Percentiles rank a stretch among this genome's conserved stretches.
These are phyloP conservation scores for Mortierella sp. DNA, from an alignment of 371 early-diverging fungal genomes.

Conservation along the genomic window DNA sequence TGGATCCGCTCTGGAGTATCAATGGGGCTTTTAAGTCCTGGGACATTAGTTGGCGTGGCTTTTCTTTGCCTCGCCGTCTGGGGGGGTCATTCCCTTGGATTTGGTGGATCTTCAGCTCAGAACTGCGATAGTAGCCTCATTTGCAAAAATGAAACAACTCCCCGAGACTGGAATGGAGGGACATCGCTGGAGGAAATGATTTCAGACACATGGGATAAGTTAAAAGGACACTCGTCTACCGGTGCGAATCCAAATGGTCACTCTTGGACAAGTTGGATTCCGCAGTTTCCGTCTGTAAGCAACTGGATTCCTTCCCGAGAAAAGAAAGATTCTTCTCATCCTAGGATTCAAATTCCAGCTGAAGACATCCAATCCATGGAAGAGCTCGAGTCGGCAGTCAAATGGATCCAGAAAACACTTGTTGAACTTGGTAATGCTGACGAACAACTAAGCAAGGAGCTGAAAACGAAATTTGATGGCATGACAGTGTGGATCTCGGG, in stretches of 20 bases:
- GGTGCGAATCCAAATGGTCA: background rate
- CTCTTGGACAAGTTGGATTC: slow-evolving; percentile 35
- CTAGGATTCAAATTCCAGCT: slow-evolving; percentile 22
- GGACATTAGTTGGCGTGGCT: slow-evolving; percentile 33
- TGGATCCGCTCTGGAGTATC: slow-evolving; percentile 29
- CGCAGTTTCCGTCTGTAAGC: slow-evolving; percentile 21
- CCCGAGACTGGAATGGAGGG: background rate
- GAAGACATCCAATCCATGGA: slow-evolving; percentile 40
- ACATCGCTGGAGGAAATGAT: slow-evolving; percentile 3
- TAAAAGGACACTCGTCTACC: slow-evolving; percentile 7
- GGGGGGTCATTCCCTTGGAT: slow-evolving; percentile 17
- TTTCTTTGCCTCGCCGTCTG: slow-evolving; percentile 23
- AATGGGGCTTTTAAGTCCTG: slow-evolving; percentile 37
- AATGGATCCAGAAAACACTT: slow-evolving; percentile 35
- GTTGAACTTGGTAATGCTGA: slow-evolving; percentile 25
- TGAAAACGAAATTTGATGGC: slow-evolving; percentile 19
- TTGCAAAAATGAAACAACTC: slow-evolving; percentile 10
- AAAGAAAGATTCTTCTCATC: background rate
- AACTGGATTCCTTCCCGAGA: slow-evolving; percentile 28
- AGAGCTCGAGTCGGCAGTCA: slow-evolving; percentile 35
- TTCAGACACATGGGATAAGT: slow-evolving; percentile 18
- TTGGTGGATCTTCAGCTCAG: background rate
- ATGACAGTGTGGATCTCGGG: slow-evolving; percentile 34
- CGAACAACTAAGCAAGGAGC: slow-evolving; percentile 12
- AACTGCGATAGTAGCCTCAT: background rate